A percentile compares a stretch with the other conserved stretches of the same genome.
Evolutionary conservation across 2,329 filamentous ascomycete species (phyloP).

Genomic region (Ceratocystis cubensis): DNA sequence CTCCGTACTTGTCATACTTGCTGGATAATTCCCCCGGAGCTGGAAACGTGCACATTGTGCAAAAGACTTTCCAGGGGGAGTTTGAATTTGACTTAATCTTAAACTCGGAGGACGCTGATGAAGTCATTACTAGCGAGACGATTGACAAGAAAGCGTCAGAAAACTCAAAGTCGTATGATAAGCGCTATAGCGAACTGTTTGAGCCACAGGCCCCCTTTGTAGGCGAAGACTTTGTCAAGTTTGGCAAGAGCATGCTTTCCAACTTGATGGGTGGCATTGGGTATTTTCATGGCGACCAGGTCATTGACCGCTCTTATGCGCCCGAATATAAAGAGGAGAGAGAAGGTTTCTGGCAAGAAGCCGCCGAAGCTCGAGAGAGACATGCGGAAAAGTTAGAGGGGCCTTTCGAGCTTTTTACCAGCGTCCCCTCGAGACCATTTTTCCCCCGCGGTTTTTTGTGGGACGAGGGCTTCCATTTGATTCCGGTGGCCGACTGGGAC

Average conservation of each 20-base stretch:
- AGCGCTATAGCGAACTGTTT: slow-evolving; percentile 59
- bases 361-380: slow-evolving; percentile 62
- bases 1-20: slow-evolving; percentile 75
- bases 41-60: slow-evolving; percentile 77
- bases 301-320: slow-evolving; percentile 86
- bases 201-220: slow-evolving; percentile 64
- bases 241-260: slow-evolving; percentile 83
- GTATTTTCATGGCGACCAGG: slow-evolving; percentile 80
- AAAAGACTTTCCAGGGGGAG: slow-evolving; percentile 79
- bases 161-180: slow-evolving; percentile 55
- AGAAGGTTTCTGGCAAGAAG: slow-evolving; percentile 90
- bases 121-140: slow-evolving; percentile 45
- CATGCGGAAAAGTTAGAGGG: slow-evolving; percentile 60
- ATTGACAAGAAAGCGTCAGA: slow-evolving; percentile 57
- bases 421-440: slow-evolving; percentile 84
- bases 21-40: slow-evolving; percentile 53
- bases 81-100: slow-evolving; percentile 94
- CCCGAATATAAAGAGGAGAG: slow-evolving; percentile 88
- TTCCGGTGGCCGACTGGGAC: slow-evolving; percentile 90
- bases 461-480: slow-evolving; percentile 94
- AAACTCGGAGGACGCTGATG: slow-evolving; percentile 51
- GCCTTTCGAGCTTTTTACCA: slow-evolving; percentile 79
- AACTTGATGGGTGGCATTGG: slow-evolving; percentile 90
- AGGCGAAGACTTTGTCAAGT: slow-evolving; percentile 57
- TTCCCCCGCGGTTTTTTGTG: slow-evolving; percentile 94